phyloP scores from a whole-genome alignment of 2,329 filamentous ascomycete genomes.

The Aspergillus nomiae region DNA sequence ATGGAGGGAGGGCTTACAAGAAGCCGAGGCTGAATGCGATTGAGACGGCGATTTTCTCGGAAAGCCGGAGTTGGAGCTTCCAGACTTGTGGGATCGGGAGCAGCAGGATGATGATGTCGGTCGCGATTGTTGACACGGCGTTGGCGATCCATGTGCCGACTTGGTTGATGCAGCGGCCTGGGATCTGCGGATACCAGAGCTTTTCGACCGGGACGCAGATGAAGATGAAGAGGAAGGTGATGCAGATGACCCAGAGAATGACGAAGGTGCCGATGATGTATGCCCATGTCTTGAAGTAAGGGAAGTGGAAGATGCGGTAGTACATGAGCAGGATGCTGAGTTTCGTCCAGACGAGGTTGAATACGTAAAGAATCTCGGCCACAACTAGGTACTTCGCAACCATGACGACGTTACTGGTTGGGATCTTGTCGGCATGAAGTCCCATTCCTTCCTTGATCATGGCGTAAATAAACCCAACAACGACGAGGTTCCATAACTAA shows the following conservation, averaged over 20 bases:
- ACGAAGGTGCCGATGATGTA: slow-evolving; percentile 29
- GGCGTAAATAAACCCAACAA: slow-evolving; percentile 52
- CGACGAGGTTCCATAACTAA: slow-evolving; percentile 30
- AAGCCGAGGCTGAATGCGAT: slow-evolving; percentile 27
- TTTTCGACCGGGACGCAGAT: slow-evolving; percentile 33
- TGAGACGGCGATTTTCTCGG: slow-evolving; percentile 24
- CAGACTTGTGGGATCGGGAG: slow-evolving; percentile 31
- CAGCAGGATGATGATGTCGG: slow-evolving; percentile 27
- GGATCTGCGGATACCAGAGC: slow-evolving; percentile 28
- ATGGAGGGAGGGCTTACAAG: slow-evolving; percentile 17
- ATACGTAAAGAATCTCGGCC: slow-evolving; percentile 44
- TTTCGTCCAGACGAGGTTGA: slow-evolving; percentile 33
- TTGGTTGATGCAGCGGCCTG: slow-evolving; percentile 31
- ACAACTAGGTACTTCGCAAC: slow-evolving; percentile 38
- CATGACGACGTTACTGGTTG: slow-evolving; percentile 35
- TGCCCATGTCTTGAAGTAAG: slow-evolving; percentile 31
- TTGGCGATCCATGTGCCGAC: slow-evolving; percentile 30
- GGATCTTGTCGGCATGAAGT: slow-evolving; percentile 47
- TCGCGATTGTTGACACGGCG: slow-evolving; percentile 26
- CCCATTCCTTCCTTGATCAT: slow-evolving; percentile 53
- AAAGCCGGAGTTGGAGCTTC: slow-evolving; percentile 27
- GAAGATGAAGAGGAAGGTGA: slow-evolving; percentile 32
- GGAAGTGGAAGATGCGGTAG: slow-evolving; percentile 31
- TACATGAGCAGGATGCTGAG: slow-evolving; percentile 30
- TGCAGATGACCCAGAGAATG: slow-evolving; percentile 28